Base-by-base conservation (phyloP, 805 yeast species). In the Wickerhamiella dianesei region DNA sequence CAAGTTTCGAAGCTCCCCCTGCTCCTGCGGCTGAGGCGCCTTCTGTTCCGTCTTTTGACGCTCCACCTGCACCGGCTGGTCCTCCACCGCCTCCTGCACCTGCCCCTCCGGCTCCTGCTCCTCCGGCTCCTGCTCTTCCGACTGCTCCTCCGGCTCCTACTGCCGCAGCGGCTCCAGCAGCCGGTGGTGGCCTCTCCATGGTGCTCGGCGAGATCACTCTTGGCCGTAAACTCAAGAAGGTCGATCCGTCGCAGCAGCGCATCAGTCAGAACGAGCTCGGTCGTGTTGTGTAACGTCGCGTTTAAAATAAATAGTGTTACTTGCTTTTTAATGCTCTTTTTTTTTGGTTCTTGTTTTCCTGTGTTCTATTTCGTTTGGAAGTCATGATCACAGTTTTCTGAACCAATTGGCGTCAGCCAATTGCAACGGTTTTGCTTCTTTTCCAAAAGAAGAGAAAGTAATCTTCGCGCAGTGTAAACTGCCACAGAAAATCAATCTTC, bases 141-240 rank as follows among this genome's bases (percentile, higher is more conserved):
- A 67, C 71, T n/a, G 53, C 58, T 35, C 53, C 65, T 12, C 60
- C 62, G 13, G 50, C 49, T 8, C 60, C 59, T 20, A 61, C 65
- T 17, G 67, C 71, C 3, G 63, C 71, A 4, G 68, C 75, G 2
- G 72, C 76, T 12, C 70, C 74, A 13, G 56, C 69, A 16, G 71
- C 70, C 4, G 47, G 21, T 40, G 41, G 41, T 2, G 62, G 66
- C 20, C 45, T 58, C 29, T 44, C 56, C 6, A 48, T 49, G 12
- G 50, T 64, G 14, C 56, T 64, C 1, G 64, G 65, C 16, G 67
- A 64, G 43, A 64, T 64, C 48, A 57, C 42, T 9, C 58, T 53
- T 20, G 67, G 67, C 20, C 50, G 48, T 47, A 42, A 56, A 3
- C 54, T 64, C 35, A 53, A 56, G 43, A 60, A 62, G 45, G 66